Evolutionary conservation across 345 rosid species (phyloP), one percentile per base, ranked within the genome.

Genomic region (Raphanus sativus): DNA sequence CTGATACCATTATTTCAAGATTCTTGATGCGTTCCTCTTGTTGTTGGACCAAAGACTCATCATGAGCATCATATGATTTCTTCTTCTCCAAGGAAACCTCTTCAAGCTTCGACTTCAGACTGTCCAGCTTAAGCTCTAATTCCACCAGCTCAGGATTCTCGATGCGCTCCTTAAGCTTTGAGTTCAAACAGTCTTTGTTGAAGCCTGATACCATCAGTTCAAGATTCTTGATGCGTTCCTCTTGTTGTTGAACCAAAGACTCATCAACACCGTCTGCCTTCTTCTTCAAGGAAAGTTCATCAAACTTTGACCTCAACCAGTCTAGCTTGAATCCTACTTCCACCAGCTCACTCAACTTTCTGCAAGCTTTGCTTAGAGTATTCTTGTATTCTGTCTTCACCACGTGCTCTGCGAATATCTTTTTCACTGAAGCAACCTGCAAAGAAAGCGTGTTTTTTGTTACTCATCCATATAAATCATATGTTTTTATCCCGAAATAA

Each of bases 231-330:
- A 73, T 1, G 4, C 62, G 62, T 30, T 73, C 76, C 6, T 73
- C 76, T 5, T 30, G 50, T 34, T 48, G 32, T 13, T 63, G 62
- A 10, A 13, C 33, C 45, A 28, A 56, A 45, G 45, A 28, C 25
- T 11, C 21, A 29, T 2, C 26, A 28, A 10, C 15, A 48, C 30
- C 58, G 30, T 40, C 21, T 25, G 36, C 3, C 21, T 24, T 66
- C 56, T 12, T 25, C 58, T 66, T n/a, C 24, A 42, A 66, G 34
- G 59, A 11, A 62, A 30, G 4, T n/a, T 45, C 60, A 13, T 7
- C 16, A 54, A 74, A 13, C 63, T 24, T 74, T 54, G 12, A 5
- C 73, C 40, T 67, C 13, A 75, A 42, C 73, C 78, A 75, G 5
- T 63, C 52, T 4, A 63, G 6, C 62, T 73, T 73, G 34, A 21